Evolutionary conservation across 257 asterid genomes (phyloP).

Genomic region (Solanum chiquidenum): DNA sequence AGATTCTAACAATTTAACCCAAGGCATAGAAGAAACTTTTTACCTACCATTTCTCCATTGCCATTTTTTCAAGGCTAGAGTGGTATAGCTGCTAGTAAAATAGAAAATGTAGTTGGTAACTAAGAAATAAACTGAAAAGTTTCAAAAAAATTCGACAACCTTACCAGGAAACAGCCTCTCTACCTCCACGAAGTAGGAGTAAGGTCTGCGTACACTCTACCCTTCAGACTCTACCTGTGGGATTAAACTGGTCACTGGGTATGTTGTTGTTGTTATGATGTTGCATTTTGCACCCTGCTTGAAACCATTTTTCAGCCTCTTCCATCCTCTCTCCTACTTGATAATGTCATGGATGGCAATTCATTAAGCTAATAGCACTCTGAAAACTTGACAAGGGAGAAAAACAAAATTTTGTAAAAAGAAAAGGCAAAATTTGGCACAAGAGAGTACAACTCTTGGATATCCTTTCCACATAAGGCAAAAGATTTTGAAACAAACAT

Average conservation of each 20-base stretch:
- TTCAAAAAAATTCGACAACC: background rate
- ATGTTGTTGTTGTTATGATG: background rate
- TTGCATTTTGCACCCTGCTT: background rate
- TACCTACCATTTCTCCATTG: background rate
- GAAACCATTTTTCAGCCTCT: background rate
- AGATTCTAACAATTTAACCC: background rate
- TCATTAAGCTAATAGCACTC: background rate
- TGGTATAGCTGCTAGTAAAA: background rate
- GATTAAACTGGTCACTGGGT: background rate
- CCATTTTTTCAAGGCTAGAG: background rate
- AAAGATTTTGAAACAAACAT: background rate
- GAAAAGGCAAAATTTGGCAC: background rate
- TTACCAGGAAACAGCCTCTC: background rate
- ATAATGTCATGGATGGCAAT: background rate
- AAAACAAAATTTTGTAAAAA: background rate
- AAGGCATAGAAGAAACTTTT: background rate
- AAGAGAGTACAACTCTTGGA: background rate
- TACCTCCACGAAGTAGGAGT: background rate
- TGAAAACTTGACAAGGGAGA: background rate
- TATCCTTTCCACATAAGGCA: background rate
- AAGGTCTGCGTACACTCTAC: background rate
- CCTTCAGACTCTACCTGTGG: background rate
- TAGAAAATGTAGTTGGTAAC: background rate
- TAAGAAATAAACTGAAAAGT: background rate
- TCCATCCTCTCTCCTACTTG: background rate